phyloP scores from a whole-genome alignment of 2,329 filamentous ascomycete species.

The Ascochyta fabae region DNA sequence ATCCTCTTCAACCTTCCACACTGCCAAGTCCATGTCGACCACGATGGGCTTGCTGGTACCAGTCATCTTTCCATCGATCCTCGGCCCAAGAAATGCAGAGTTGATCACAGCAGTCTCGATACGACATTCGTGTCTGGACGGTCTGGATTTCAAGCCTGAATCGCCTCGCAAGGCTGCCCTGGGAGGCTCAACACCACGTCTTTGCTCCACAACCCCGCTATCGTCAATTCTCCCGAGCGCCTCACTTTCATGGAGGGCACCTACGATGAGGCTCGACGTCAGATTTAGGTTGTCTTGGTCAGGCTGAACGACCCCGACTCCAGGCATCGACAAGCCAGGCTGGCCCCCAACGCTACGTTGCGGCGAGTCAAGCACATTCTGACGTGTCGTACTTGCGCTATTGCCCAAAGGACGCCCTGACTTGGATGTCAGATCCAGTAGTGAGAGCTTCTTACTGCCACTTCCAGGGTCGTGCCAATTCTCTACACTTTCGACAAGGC shows the following conservation, averaged over 20 bases:
- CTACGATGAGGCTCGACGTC: constrained; percentile 28
- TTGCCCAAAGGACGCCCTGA: constrained; percentile 37
- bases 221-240: constrained; percentile 24
- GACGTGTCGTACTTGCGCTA: constrained; percentile 35
- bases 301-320: constrained; percentile 26
- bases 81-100: constrained; percentile 74
- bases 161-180: constrained; percentile 25
- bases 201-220: constrained; percentile 29
- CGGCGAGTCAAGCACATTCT: constrained; percentile 24
- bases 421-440: constrained; percentile 65
- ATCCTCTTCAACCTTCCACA: constrained; percentile 50
- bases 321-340: constrained; percentile 19
- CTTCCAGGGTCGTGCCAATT: constrained; percentile 67
- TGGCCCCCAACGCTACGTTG: constrained; percentile 23
- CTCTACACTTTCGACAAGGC: constrained; percentile 39
- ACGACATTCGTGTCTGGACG: constrained; percentile 49
- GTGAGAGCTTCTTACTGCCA: constrained; percentile 65
- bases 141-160: constrained; percentile 10
- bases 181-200: constrained; percentile 32
- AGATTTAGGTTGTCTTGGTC: constrained; percentile 27
- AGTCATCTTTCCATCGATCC: constrained; percentile 63
- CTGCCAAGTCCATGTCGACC: constrained; percentile 77
- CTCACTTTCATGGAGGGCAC: constrained; percentile 30
- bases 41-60: constrained; percentile 80
- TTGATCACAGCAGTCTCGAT: constrained; percentile 80